Evolutionary conservation across 768 basidiomycete genomes (phyloP).

Genomic region (Boletus sp.): DNA sequence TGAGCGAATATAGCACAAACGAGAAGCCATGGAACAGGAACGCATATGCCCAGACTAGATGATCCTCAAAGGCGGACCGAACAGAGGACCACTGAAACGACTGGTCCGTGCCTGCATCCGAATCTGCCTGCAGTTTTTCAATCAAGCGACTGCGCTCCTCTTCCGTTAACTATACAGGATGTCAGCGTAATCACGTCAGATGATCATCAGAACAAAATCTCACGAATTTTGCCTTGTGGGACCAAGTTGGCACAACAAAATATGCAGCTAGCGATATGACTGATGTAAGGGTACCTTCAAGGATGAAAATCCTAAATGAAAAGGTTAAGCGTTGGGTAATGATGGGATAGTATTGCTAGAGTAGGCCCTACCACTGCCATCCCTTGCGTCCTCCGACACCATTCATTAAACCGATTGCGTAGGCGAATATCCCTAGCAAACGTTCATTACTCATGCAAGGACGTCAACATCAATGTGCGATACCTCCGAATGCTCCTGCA

Average conservation of each 20-base stretch:
- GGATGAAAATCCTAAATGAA: constrained; percentile 51
- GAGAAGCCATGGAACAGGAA: constrained; percentile 62
- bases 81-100: constrained; percentile 59
- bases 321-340: not conserved
- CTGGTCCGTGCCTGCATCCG: constrained; percentile 53
- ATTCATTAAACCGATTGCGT: constrained; percentile 57
- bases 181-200: not conserved
- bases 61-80: constrained; percentile 54
- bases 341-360: no score
- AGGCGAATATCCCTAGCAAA: constrained; percentile 52
- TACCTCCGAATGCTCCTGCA: constrained; percentile 64
- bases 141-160: constrained; percentile 50
- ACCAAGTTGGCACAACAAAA: constrained; percentile 59
- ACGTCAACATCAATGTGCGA: not conserved
- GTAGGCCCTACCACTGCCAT: constrained; percentile 51
- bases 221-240: constrained; percentile 56
- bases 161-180: constrained; percentile 44
- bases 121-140: constrained; percentile 49
- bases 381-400: constrained; percentile 57
- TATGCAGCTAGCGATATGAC: constrained; percentile 47
- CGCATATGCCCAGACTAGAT: constrained; percentile 59
- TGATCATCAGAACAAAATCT: constrained; percentile 13
- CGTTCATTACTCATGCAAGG: not conserved
- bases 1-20: constrained; percentile 56
- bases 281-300: constrained; percentile 54